These are phyloP conservation scores for Boletus tylopilopsis DNA, from an alignment of 768 basidiomycete genomes.

Conservation along the genomic window DNA sequence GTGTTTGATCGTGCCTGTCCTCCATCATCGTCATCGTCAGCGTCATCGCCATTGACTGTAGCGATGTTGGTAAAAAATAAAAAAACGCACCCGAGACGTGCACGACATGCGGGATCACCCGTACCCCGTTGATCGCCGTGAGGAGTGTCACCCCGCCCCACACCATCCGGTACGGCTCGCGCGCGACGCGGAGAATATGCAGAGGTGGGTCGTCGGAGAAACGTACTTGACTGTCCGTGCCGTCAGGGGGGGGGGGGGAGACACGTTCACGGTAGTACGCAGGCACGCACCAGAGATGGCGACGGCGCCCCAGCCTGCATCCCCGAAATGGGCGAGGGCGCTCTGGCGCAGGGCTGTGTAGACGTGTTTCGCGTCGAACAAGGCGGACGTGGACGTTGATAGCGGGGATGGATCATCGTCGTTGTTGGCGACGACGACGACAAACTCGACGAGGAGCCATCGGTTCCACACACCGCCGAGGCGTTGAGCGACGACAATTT, in stretches of 20 bases:
- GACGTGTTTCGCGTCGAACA: conserved; percentile 60
- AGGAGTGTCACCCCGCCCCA: conserved; percentile 79
- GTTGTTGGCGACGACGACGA: conserved; percentile 48
- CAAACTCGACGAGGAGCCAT: conserved; percentile 85
- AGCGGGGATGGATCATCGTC: conserved; percentile 5
- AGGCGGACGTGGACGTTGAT: conserved; percentile 9
- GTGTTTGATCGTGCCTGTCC: conserved; percentile 83
- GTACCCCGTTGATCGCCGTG: conserved; percentile 52
- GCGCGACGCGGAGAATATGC: conserved; percentile 81
- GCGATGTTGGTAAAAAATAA: too few relatives aligned
- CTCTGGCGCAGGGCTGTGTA: conserved; percentile 68
- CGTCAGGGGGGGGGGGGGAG: background rate
- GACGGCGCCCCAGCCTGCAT: conserved; percentile 82
- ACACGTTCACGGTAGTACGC: too few relatives aligned
- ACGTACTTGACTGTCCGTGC: conserved; percentile 73
- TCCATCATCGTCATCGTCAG: too few relatives aligned
- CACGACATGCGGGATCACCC: conserved; percentile 70
- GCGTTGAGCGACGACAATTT: too few relatives aligned
- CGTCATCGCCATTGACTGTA: too few relatives aligned
- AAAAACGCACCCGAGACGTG: conserved; percentile 64
- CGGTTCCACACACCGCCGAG: conserved; percentile 64
- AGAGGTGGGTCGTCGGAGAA: conserved; percentile 77
- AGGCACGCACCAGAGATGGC: conserved; percentile 67
- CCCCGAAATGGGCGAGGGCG: conserved; percentile 72
- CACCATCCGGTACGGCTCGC: conserved; percentile 75